These are phyloP conservation scores for Coriolopsis trogii DNA, from an alignment of 1,284 basidiomycete genomes.

Conservation along the genomic window DNA sequence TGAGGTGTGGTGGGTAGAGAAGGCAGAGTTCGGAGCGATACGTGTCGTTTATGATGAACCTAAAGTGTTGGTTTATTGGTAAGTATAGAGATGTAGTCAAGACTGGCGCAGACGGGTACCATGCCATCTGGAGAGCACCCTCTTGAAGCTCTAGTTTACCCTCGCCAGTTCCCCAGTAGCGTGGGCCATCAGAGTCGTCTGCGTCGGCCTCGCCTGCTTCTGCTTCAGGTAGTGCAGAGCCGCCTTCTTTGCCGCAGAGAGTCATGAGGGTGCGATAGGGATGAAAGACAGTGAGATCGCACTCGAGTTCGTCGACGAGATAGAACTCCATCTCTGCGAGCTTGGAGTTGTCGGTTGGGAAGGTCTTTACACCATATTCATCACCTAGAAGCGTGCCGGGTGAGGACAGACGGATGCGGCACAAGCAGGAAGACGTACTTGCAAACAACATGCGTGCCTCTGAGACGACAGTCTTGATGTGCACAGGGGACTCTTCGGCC, in stretches of 20 bases:
- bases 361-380: slow-evolving; percentile 72
- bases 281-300: slow-evolving; percentile 92
- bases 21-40: slow-evolving; percentile 91
- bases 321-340: slow-evolving; percentile 99
- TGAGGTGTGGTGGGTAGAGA: slow-evolving; percentile 91
- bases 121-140: slow-evolving; percentile 74
- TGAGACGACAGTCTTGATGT: slow-evolving; percentile 90
- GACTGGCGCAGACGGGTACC: slow-evolving; percentile 44
- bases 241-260: slow-evolving; percentile 64
- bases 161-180: slow-evolving; percentile 78
- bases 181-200: slow-evolving; percentile 60
- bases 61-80: too few relatives aligned
- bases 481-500: slow-evolving; percentile 93
- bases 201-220: slow-evolving; percentile 68
- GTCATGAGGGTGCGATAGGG: slow-evolving; percentile 88
- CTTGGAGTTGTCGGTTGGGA: slow-evolving; percentile 87
- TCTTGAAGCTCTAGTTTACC: slow-evolving; percentile 69
- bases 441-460: slow-evolving; percentile 83
- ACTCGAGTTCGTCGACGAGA: slow-evolving; percentile 94
- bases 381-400: slow-evolving; percentile 42
- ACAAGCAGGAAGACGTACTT: slow-evolving; percentile 53
- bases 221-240: slow-evolving; percentile 41
- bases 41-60: slow-evolving; percentile 97
- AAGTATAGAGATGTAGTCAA: too few relatives aligned
- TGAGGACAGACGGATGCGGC: background rate